Evolutionary conservation across 768 basidiomycete genomes (phyloP), one percentile per base, ranked within the genome.

Genomic region (Calocera cornea): DNA sequence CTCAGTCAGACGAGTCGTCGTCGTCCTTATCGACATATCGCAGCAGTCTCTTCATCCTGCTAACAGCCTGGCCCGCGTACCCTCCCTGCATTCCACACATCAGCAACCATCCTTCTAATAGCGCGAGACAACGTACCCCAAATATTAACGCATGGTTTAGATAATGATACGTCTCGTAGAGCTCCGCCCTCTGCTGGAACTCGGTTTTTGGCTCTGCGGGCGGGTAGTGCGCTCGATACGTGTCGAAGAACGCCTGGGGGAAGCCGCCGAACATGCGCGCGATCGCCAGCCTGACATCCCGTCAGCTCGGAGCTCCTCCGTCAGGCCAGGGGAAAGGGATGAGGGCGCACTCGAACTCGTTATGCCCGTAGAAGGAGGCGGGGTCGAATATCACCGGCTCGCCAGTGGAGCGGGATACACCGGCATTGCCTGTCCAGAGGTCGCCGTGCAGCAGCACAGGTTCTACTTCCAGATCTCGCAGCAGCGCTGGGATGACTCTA

Each of bases 131-230:
- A 78, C 87, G 78, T 73, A 90, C 89, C 68, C 88, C 88, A 72
- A 91, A 91, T 2, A 92, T 74, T 2, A 89, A 77, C 0, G 89
- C 89, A 72, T 92, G 90, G 71, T 92, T 92, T 70, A 91, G 77
- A 72, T 90, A 89, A 75, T 92, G 90, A 70, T 88, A 92, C 31
- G 91, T 76, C 74, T 89, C 84, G 70, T 92, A 91, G n/a, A 91
- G 75, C 64, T 87, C 83, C 34, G 76, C 80, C 36, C 90, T 82
- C 40, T 85, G 78, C 33, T 80, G 79, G 72, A 88, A 90, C 72
- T 90, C 82, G 2, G 82, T 81, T 2, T 79, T 79, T 3, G 89
- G 89, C 36, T 86, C 82, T 0, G 86, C 79, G 74, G 86, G 89
- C 0, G 87, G 86, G 33, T 81, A 77, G 70, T 84, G 68, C 60